A percentile compares a stretch with the other conserved stretches of the same genome.
phyloP scores from a whole-genome alignment of 2,329 filamentous ascomycete species.

The Microdochium nivale region DNA sequence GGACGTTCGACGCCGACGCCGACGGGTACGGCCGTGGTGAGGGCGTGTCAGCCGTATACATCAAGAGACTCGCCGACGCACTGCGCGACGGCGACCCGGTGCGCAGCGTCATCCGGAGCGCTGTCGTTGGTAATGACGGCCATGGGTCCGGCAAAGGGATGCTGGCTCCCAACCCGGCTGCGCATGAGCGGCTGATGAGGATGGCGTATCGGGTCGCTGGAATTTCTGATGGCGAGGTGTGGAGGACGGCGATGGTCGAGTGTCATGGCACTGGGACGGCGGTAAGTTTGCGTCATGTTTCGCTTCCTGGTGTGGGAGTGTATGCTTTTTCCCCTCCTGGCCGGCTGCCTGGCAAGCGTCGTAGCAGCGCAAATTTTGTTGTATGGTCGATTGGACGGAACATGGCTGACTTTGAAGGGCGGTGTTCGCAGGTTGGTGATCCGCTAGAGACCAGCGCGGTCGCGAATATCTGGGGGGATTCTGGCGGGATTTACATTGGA shows the following conservation, averaged over 20 bases:
- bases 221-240: slow-evolving; percentile 8
- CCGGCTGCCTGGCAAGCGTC: too few species aligned
- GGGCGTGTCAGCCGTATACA: slow-evolving; percentile 26
- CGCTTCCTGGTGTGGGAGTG: too few species aligned
- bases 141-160: slow-evolving; percentile 22
- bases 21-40: slow-evolving; percentile 37
- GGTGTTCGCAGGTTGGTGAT: too few species aligned
- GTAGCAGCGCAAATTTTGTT: too few species aligned
- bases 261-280: slow-evolving; percentile 10
- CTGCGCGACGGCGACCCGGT: slow-evolving; percentile 28
- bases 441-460: too few species aligned
- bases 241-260: slow-evolving; percentile 22
- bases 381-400: too few species aligned
- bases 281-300: too few species aligned
- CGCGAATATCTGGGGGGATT: too few species aligned
- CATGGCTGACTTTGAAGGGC: too few species aligned
- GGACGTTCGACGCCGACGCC: slow-evolving; percentile 25
- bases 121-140: slow-evolving; percentile 19
- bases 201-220: slow-evolving; percentile 18
- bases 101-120: slow-evolving; percentile 22
- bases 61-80: slow-evolving; percentile 33
- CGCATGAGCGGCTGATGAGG: slow-evolving; percentile 24
- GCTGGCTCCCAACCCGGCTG: slow-evolving; percentile 24
- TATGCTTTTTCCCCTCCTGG: too few species aligned
- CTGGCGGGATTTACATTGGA: too few species aligned